Conservation (phyloP, 2,329 filamentous ascomycete species). For the Cladophialophora psammophila region DNA sequence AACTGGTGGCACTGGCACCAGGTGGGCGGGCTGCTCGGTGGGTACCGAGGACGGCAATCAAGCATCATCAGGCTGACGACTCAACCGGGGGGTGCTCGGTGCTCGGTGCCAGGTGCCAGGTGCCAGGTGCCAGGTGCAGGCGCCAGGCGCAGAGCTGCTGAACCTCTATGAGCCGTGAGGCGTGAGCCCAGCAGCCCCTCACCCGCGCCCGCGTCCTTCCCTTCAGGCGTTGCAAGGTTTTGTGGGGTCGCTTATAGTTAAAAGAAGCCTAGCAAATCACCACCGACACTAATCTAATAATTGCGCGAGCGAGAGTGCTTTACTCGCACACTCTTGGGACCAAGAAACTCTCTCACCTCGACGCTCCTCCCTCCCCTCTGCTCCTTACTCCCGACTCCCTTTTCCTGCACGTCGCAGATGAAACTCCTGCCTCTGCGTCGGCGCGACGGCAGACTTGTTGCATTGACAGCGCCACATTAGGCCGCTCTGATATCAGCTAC, state of each 20-base stretch:
- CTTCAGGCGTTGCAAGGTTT: constrained; percentile 8
- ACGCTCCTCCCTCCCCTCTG: not conserved
- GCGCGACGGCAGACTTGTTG: not conserved
- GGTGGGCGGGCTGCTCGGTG: not conserved
- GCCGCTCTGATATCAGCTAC: constrained; percentile 5
- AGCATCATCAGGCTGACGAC: constrained; percentile 8
- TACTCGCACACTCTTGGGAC: constrained; percentile 9
- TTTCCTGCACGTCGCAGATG: constrained; percentile 3
- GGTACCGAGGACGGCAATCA: not conserved
- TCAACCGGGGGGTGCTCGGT: not conserved
- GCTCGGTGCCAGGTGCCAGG: not conserved
- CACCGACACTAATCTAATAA: constrained; percentile 8
- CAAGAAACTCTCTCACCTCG: not conserved
- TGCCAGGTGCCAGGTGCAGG: not conserved
- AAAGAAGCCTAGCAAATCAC: constrained; percentile 19
- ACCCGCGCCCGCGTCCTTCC: constrained; percentile 7
- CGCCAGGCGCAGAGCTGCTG: not conserved
- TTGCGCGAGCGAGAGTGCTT: not conserved
- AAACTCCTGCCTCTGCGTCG: not conserved
- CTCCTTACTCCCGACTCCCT: not conserved
- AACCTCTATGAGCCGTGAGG: not conserved
- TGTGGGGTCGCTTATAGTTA: constrained; percentile 21
- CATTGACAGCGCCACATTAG: constrained; percentile 28
- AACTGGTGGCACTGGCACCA: not conserved
- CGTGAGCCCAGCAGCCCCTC: not conserved